A percentile compares a stretch with the other conserved stretches of the same genome.
phyloP scores from a whole-genome alignment of 805 yeast species.

The Komagataella pastoris region DNA sequence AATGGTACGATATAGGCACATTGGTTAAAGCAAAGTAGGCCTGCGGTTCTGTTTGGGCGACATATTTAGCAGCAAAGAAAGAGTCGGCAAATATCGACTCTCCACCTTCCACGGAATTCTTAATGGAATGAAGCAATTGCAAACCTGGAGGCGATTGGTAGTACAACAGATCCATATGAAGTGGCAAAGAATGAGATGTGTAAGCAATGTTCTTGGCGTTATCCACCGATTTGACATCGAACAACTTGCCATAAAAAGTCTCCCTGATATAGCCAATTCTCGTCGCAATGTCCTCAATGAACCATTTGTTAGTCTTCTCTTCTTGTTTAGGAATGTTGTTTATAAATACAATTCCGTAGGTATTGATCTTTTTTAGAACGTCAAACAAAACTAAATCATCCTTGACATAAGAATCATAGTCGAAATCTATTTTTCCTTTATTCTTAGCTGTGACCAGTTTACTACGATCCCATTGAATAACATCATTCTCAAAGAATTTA shows the following conservation, averaged over 20 bases:
- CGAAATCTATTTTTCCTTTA: constrained; percentile 9
- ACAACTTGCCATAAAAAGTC: constrained; percentile 61
- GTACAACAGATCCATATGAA: constrained; percentile 69
- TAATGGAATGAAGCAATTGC: constrained; percentile 50
- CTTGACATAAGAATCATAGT: constrained; percentile 27
- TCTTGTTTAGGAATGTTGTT: constrained; percentile 35
- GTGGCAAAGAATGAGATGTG: constrained; percentile 48
- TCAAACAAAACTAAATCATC: constrained; percentile 20
- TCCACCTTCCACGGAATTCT: constrained; percentile 47
- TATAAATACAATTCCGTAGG: constrained; percentile 43
- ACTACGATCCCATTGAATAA: constrained; percentile 25
- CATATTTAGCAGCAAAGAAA: constrained; percentile 45
- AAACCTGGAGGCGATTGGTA: constrained; percentile 76
- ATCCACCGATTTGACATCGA: constrained; percentile 44
- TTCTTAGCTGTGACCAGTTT: constrained; percentile 12
- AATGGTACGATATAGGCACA: constrained; percentile 60
- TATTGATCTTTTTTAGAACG: constrained; percentile 32
- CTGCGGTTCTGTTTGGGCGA: constrained; percentile 40
- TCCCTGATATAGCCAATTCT: constrained; percentile 55
- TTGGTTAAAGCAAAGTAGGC: constrained; percentile 50
- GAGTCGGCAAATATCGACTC: constrained; percentile 61
- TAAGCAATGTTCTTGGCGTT: constrained; percentile 60
- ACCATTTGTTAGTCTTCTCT: constrained; percentile 14
- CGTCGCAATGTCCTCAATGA: constrained; percentile 24
- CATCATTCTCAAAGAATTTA: constrained; percentile 21